Percentiles rank a stretch among this genome's conserved stretches.
phyloP scores from a whole-genome alignment of 768 basidiomycete genomes.

The Leccinum pellstonianum region DNA sequence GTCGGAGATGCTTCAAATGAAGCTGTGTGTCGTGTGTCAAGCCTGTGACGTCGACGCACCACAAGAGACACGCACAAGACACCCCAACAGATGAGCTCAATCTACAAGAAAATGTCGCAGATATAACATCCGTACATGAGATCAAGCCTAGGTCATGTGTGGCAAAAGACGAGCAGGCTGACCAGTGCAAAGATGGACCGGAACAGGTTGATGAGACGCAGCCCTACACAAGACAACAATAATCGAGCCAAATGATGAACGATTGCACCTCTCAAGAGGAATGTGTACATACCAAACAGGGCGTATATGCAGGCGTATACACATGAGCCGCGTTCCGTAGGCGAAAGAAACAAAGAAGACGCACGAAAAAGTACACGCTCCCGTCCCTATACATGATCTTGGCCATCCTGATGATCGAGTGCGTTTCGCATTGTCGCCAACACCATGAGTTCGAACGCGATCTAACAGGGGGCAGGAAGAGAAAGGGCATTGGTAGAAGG shows the following conservation, averaged over 20 bases:
- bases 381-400: constrained; percentile 31
- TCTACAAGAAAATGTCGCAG: constrained; percentile 8
- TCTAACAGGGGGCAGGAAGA: constrained; percentile 11
- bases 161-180: constrained; percentile 1
- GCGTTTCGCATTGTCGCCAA: constrained; percentile 31
- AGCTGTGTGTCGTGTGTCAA: constrained; percentile 17
- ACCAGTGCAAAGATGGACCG: constrained; percentile 24
- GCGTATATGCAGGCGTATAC: constrained; percentile 7
- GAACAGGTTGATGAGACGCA: constrained; percentile 27
- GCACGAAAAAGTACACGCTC: constrained; percentile 28
- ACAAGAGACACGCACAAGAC: constrained; percentile 20
- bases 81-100: constrained; percentile 19
- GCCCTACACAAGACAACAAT: constrained; percentile 3
- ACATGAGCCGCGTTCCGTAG: background rate
- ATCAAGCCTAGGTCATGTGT: background rate
- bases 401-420: constrained; percentile 26
- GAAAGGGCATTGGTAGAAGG: background rate
- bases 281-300: constrained; percentile 25
- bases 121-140: background rate
- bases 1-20: constrained; percentile 37
- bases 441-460: constrained; percentile 31
- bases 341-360: constrained; percentile 3
- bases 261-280: background rate
- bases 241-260: background rate
- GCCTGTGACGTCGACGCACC: background rate